A percentile compares a stretch with the other conserved stretches of the same genome.
Evolutionary conservation across 1,284 basidiomycete genomes (phyloP).

Genomic region (Ganoderma meredithae): DNA sequence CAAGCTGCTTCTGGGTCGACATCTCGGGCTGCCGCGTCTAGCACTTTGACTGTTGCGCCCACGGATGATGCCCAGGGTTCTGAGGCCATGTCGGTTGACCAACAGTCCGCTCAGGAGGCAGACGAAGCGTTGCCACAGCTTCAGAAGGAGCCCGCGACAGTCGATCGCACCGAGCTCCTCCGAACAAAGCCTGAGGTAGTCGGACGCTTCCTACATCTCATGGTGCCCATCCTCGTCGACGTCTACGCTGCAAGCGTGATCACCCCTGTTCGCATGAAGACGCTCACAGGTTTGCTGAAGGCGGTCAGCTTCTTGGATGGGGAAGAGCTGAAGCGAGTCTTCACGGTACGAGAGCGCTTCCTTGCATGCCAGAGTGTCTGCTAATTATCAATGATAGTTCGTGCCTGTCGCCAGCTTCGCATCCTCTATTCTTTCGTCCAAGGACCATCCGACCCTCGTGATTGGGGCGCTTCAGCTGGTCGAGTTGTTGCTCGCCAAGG

Average conservation of each 20-base stretch:
- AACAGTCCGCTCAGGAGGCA: constrained; percentile 43
- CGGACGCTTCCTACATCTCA: constrained; percentile 82
- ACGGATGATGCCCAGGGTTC: constrained; percentile 39
- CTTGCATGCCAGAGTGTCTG: constrained; percentile 16
- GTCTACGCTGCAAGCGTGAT: constrained; percentile 95
- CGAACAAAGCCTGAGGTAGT: constrained; percentile 81
- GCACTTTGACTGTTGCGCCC: constrained; percentile 41
- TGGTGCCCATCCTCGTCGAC: constrained; percentile 92
- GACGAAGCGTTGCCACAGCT: constrained; percentile 39
- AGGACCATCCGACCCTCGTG: constrained; percentile 86
- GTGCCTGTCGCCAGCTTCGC: constrained; percentile 93
- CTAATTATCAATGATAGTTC: constrained; percentile 54
- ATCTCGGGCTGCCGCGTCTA: constrained; percentile 35
- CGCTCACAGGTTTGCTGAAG: constrained; percentile 86
- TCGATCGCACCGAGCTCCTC: constrained; percentile 74
- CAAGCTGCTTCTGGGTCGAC: constrained; percentile 30
- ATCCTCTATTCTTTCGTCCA: constrained; percentile 90
- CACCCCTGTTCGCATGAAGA: constrained; percentile 85
- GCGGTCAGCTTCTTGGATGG: constrained; percentile 88
- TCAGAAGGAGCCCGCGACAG: constrained; percentile 47
- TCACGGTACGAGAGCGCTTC: constrained; percentile 62
- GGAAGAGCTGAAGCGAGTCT: constrained; percentile 75
- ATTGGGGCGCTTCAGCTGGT: constrained; percentile 91
- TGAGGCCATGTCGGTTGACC: constrained; percentile 34
- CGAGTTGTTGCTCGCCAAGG: constrained; percentile 85